Percentiles rank a stretch among this genome's conserved stretches.
Evolutionary conservation across 306 rosid genomes (phyloP).

Genomic region (Mimosa pudica): DNA sequence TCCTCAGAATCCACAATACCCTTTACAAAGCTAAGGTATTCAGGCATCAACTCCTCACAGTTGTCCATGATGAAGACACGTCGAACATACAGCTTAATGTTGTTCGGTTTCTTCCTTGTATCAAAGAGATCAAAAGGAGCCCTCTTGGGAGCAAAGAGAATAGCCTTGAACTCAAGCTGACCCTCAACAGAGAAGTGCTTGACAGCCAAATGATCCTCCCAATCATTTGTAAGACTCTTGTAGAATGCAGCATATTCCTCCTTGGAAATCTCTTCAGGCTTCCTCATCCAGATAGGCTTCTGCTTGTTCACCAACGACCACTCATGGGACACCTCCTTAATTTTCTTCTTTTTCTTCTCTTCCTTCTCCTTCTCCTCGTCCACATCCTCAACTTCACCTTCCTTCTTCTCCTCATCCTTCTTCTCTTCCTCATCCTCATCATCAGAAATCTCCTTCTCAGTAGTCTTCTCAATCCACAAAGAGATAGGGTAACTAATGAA

Average conservation of each 20-base stretch:
- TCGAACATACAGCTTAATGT: slow-evolving; percentile 85
- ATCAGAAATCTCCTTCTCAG: slow-evolving; percentile 89
- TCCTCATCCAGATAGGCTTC: slow-evolving; percentile 98
- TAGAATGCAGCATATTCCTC: slow-evolving; percentile 94
- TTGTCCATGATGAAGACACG: slow-evolving; percentile 96
- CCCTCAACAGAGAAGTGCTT: slow-evolving; percentile 99
- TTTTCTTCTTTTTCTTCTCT: slow-evolving; percentile 85
- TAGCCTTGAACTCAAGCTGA: slow-evolving; percentile 90
- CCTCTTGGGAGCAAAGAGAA: slow-evolving; percentile 90
- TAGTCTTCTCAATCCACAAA: slow-evolving; percentile 89
- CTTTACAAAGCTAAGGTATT: slow-evolving; percentile 80
- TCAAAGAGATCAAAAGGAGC: slow-evolving; percentile 95
- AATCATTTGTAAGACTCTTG: slow-evolving; percentile 90
- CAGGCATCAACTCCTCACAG: slow-evolving; percentile 95
- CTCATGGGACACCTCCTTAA: slow-evolving; percentile 86
- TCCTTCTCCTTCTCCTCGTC: slow-evolving; percentile 90
- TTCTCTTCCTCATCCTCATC: slow-evolving; percentile 93
- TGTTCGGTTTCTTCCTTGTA: slow-evolving; percentile 93
- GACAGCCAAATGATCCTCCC: slow-evolving; percentile 93
- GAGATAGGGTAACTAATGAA: slow-evolving; percentile 98
- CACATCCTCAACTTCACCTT: slow-evolving; percentile 82
- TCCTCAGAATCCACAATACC: slow-evolving; percentile 98
- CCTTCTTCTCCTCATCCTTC: slow-evolving; percentile 32
- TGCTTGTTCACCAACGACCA: slow-evolving; percentile 96
- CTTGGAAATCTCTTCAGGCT: slow-evolving; percentile 85